phyloP scores from a whole-genome alignment of 805 yeast species.

The Grigorovia yakushimaensis region DNA sequence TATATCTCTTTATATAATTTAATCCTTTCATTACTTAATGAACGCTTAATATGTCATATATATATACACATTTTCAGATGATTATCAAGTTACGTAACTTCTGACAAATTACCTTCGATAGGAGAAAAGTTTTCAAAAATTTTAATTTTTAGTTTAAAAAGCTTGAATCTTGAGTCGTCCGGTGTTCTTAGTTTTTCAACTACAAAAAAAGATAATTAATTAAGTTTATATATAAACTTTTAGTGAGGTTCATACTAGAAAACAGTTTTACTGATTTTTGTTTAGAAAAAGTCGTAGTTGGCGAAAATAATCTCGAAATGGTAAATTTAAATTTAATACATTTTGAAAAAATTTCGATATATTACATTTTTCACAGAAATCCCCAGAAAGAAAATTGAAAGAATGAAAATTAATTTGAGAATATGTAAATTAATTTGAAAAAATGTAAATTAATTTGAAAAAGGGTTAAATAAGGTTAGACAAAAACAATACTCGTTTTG shows the following conservation, averaged over 20 bases:
- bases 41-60: no score
- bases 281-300: not conserved
- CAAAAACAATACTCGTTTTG: not conserved
- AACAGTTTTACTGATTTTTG: no score
- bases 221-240: not conserved
- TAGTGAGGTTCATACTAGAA: not conserved
- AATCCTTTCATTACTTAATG: no score
- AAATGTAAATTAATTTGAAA: not conserved
- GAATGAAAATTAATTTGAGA: not conserved
- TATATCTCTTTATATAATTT: no score
- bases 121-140: not conserved
- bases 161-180: no score
- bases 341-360: not conserved
- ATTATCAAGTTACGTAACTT: not conserved
- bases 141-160: no score
- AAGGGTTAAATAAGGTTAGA: no score
- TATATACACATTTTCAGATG: not conserved
- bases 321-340: not conserved
- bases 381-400: not conserved
- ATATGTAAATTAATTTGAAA: no score
- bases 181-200: no score
- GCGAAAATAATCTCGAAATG: not conserved
- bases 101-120: not conserved
- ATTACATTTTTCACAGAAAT: not conserved
- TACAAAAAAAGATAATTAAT: no score